Evolutionary conservation across 805 yeast species (phyloP), one percentile per base, ranked within the genome.

Genomic region (Wickerhamomyces bisporus): DNA sequence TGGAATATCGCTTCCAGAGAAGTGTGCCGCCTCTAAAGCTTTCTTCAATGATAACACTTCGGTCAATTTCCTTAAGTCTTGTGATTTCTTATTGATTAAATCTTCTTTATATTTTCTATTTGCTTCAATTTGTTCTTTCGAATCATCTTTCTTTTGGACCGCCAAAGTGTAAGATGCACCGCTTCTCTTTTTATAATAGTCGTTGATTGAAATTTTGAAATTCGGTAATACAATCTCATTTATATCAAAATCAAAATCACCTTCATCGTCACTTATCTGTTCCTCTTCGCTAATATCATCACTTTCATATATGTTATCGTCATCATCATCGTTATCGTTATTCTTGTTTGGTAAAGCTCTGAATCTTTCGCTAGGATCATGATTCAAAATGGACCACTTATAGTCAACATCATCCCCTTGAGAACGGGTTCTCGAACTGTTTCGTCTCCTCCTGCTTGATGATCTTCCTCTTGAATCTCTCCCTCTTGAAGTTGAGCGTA

Each of bases 281-380:
- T 73, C 79, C 45, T 77, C 76, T 41, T 77, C 81, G 34, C 71
- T 71, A 10, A 44, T 40, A 7, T 60, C 64, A 8, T 42, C 46
- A 18, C 31, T 29, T 8, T 17, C 31, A n/a, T 41, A 44, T 7
- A 46, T 58, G 3, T 44, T 50, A 3, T 29, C 34, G 2, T 47
- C 51, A 11, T 49, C 55, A 11, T 46, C 50, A 8, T 49, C 55
- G 16, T 40, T 46, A 4, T 42, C 43, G 39, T 41, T 30, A 12
- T 50, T 39, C 38, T 15, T 44, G 4, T 9, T 17, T 14, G 6
- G 20, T 19, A 12, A 19, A 7, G 14, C 25, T 10, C 18, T 52
- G 26, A 81, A 56, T 41, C 93, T 62, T 49, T 80, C 83, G 44
- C 80, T 79, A 0, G 94, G 94, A 49, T 84, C 89, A 48, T 78